Evolutionary conservation across 495 filamentous ascomycete species (phyloP).

Genomic region (Penicillium roqueforti): DNA sequence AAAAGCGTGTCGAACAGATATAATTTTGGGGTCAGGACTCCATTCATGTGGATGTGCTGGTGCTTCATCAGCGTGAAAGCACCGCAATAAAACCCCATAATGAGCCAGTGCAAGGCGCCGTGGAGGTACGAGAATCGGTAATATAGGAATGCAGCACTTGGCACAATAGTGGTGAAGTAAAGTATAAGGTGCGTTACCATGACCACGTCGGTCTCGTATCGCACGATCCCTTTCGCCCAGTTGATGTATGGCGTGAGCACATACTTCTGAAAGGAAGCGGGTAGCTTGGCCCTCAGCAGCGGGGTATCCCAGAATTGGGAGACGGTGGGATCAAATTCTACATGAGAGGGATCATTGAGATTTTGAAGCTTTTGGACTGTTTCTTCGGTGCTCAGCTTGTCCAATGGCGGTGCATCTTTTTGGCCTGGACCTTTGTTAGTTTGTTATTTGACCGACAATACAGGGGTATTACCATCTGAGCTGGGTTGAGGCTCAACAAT

Average conservation of each 20-base stretch:
- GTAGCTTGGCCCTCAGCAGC: constrained; percentile 32
- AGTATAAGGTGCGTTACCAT: constrained; percentile 73
- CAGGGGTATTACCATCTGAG: constrained; percentile 14
- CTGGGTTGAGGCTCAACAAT: constrained; percentile 33
- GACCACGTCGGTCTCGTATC: constrained; percentile 63
- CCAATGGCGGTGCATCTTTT: constrained; percentile 15
- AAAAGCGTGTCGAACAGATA: constrained; percentile 55
- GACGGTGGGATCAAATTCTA: constrained; percentile 52
- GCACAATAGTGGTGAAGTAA: constrained; percentile 64
- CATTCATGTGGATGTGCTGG: constrained; percentile 75
- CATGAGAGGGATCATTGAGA: constrained; percentile 48
- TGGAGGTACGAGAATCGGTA: constrained; percentile 61
- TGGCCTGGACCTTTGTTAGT: constrained; percentile 14
- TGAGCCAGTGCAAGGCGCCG: constrained; percentile 56
- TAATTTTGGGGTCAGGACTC: constrained; percentile 54
- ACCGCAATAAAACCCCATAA: constrained; percentile 62
- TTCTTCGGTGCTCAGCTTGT: constrained; percentile 18
- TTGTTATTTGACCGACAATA: constrained; percentile 15
- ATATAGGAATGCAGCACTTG: constrained; percentile 61
- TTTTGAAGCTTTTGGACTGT: constrained; percentile 42
- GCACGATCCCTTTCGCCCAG: constrained; percentile 52
- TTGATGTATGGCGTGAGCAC: constrained; percentile 54
- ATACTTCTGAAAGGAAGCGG: constrained; percentile 36
- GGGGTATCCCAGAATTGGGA: constrained; percentile 49
- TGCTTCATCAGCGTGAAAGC: constrained; percentile 77